Conservation (phyloP, 495 filamentous ascomycete genomes). For the Hypoxylon fuscum region DNA sequence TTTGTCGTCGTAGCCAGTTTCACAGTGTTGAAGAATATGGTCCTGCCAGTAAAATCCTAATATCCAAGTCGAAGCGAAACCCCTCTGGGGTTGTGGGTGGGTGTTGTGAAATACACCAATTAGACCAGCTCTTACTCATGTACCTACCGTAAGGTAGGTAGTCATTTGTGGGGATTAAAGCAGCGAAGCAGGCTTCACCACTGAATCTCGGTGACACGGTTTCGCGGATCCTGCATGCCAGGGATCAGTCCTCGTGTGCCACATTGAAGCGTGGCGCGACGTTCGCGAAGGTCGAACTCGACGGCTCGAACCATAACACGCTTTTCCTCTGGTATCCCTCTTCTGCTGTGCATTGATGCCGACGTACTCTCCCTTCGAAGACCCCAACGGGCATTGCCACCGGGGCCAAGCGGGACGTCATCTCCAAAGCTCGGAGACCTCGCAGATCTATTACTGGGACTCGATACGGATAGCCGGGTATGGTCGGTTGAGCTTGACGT, state of each 20-base stretch:
- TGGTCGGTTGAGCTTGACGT: slow-evolving; percentile 42
- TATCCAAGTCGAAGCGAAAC: slow-evolving; percentile 28
- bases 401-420: slow-evolving; percentile 51
- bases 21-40: slow-evolving; percentile 19
- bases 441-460: slow-evolving; percentile 36
- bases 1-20: slow-evolving; percentile 20
- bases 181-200: slow-evolving; percentile 48
- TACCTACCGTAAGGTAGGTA: background rate
- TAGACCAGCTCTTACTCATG: slow-evolving; percentile 15
- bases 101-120: background rate
- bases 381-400: slow-evolving; percentile 52
- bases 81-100: slow-evolving; percentile 16
- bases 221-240: slow-evolving; percentile 55
- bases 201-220: slow-evolving; percentile 51
- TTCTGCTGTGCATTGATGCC: slow-evolving; percentile 29
- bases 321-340: slow-evolving; percentile 54
- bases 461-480: slow-evolving; percentile 41
- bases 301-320: slow-evolving; percentile 64
- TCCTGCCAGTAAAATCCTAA: slow-evolving; percentile 30
- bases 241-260: slow-evolving; percentile 60
- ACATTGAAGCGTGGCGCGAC: slow-evolving; percentile 57
- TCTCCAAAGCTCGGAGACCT: slow-evolving; percentile 47
- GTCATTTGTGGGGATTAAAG: background rate
- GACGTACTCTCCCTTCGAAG: slow-evolving; percentile 44
- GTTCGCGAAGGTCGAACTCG: slow-evolving; percentile 60